Percentiles rank a stretch among this genome's conserved stretches.
Evolutionary conservation across 1,139 yeast species (phyloP).

Genomic region (Candida glucosophila): DNA sequence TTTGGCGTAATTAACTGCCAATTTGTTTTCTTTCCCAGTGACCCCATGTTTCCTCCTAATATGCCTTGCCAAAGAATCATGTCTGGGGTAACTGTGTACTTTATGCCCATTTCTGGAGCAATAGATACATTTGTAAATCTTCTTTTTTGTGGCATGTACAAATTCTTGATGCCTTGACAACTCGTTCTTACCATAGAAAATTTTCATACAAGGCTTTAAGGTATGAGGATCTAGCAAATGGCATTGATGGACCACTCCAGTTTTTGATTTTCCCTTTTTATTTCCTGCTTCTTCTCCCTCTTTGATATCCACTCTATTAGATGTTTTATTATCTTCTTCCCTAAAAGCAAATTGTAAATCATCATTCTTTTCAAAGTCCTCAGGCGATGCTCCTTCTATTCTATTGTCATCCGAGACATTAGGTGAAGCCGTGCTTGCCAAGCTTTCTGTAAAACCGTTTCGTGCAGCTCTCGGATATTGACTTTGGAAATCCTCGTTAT

Average conservation of each 20-base stretch:
- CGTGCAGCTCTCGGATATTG: too few species aligned
- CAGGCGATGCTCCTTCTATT: neutral
- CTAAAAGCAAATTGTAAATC: neutral
- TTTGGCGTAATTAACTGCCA: slow-evolving; percentile 42
- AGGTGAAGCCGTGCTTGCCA: too few species aligned
- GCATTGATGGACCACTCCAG: slow-evolving; percentile 36
- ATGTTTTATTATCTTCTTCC: neutral
- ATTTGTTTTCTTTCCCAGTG: slow-evolving; percentile 38
- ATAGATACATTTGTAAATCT: slow-evolving; percentile 35
- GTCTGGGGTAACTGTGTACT: slow-evolving; percentile 38
- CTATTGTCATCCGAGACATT: too few species aligned
- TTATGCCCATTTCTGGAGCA: slow-evolving; percentile 29
- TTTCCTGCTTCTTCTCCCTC: slow-evolving; percentile 6
- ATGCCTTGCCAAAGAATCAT: slow-evolving; percentile 39
- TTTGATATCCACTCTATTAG: neutral
- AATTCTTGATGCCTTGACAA: slow-evolving; percentile 39
- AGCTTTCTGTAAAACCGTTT: too few species aligned
- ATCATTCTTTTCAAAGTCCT: neutral
- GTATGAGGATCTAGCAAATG: slow-evolving; percentile 30
- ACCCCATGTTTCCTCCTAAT: slow-evolving; percentile 39
- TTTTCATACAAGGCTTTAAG: slow-evolving; percentile 26
- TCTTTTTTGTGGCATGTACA: slow-evolving; percentile 41
- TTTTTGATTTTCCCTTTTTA: slow-evolving; percentile 14
- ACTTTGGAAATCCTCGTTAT: too few species aligned
- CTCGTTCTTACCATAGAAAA: slow-evolving; percentile 39